Base-by-base conservation (phyloP, 345 rosid genomes). In the Rhizophora mangle region DNA sequence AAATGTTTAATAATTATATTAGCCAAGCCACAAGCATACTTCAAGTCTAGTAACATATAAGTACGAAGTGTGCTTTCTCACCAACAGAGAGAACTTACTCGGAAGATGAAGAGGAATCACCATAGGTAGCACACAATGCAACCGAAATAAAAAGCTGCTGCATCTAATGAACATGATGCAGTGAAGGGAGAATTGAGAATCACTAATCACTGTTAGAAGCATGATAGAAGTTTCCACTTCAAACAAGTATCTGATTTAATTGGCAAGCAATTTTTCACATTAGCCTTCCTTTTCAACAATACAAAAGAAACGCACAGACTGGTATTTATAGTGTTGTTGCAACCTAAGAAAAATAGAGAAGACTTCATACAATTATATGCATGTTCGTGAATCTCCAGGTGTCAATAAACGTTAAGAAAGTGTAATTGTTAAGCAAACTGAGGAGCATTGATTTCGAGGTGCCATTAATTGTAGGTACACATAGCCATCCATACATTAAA, bases 21-120 rank as follows among this genome's bases (percentile, higher is more conserved):
- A 72, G 92, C 98, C 22, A 94, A 94, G 73, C 98, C 97, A 11
- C 91, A 87, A 73, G 96, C 91, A 72, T 91, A 87, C 79, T 88
- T 82, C 52, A 80, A 84, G 79, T 75, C 87, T 34, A 78, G 79
- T 76, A 78, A 68, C 16, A 66, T 10, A 7, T 4, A 72, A 82
- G 69, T 68, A 34, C n/a, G 58, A 87, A 84, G 81, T 83, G 63
- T 29, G 18, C 31, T 27, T 6, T 47, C 49, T 62, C 64, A 43
- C 68, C 53, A 22, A 22, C 20, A 26, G 85, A 68, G 79, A 77
- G 61, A 47, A 60, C 67, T 59, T 65, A 58, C 57, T 71, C 76
- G 6, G 81, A 68, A 21, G 77, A 86, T 62, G 95, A 82, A 74
- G 87, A 87, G 78, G 84, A 80, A 54, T 62, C 55, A 30, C 20